These are phyloP conservation scores for Suhomyces tanzawaensis DNA, from an alignment of 805 yeast species.

Conservation along the genomic window DNA sequence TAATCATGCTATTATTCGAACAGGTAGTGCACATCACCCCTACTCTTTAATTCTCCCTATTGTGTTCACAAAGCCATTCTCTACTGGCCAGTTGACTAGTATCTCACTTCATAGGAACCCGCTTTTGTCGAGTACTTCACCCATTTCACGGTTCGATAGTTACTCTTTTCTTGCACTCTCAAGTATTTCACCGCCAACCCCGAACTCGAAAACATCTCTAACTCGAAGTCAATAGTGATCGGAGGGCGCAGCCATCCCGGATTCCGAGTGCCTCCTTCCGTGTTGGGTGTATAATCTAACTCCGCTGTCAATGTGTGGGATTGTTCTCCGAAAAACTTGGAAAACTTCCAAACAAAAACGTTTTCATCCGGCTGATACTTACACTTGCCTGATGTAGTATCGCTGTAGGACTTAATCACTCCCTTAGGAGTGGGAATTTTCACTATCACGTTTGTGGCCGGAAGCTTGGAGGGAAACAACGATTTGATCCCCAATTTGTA, in stretches of 20 bases:
- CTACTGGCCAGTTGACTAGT: too few species aligned
- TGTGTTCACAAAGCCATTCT: too few species aligned
- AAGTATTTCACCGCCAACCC: conserved; percentile 74
- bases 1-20: too few species aligned
- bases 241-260: conserved; percentile 77
- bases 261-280: conserved; percentile 10
- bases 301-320: conserved; percentile 61
- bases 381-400: conserved; percentile 61
- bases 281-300: conserved; percentile 32
- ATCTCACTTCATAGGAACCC: conserved; percentile 80
- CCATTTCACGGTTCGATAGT: conserved; percentile 80
- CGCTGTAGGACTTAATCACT: conserved; percentile 23
- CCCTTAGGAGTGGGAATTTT: conserved; percentile 65
- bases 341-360: conserved; percentile 66
- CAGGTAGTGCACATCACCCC: too few species aligned
- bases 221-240: conserved; percentile 61
- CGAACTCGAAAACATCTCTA: conserved; percentile 74
- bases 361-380: conserved; percentile 66
- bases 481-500: conserved; percentile 64
- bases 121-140: conserved; percentile 74
- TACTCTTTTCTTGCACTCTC: conserved; percentile 56
- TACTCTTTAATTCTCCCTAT: too few species aligned
- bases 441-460: conserved; percentile 63
- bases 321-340: conserved; percentile 63
- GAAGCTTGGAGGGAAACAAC: conserved; percentile 52